Evolutionary conservation across 179 eudicot genomes (phyloP), one percentile per base, ranked within the genome.

Genomic region (Beta corolliflora): DNA sequence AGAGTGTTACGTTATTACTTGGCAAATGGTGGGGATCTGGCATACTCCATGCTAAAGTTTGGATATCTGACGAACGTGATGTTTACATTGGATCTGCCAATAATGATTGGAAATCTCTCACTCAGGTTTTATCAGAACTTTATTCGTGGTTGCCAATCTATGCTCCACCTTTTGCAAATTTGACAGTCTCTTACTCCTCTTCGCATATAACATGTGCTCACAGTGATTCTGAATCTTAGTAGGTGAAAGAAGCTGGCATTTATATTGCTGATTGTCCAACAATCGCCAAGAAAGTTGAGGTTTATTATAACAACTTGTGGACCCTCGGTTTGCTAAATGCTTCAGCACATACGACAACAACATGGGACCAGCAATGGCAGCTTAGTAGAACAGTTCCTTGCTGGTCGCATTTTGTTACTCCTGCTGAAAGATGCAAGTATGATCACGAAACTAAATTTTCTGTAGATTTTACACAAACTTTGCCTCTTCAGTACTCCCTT

Each of bases 81-180:
- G 88, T 90, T 56, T 94, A 94, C 84, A 93, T 94, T 77, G 97
- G 98, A 64, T 94, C 98, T 72, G 98, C 98, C 53, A 94, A 94
- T 81, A 92, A 94, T 86, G 98, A 94, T 78, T 93, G 97, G 97
- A 94, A 94, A 88, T 90, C 98, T 83, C 95, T 94, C 76, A 91
- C 98, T 71, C 98, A 94, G 95, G 98, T 94, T 80, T 72, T 65
- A 56, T 80, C 45, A 46, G 5, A 55, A 64, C 48, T 70, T n/a
- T 8, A 5, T 44, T 77, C 48, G 2, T 31, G 36, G 36, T 61
- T 36, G 48, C 66, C 63, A 60, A 58, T n/a, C n/a, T 21, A n/a
- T 29, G 18, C 21, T 31, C 64, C 14, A 71, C 10, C 19, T 7
- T 44, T 29, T 56, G 6, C 15, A 36, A 10, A 44, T 48, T 12